Evolutionary conservation across 2,329 filamentous ascomycete species (phyloP), one percentile per base, ranked within the genome.

Genomic region (Fusarium solani-melongenae): DNA sequence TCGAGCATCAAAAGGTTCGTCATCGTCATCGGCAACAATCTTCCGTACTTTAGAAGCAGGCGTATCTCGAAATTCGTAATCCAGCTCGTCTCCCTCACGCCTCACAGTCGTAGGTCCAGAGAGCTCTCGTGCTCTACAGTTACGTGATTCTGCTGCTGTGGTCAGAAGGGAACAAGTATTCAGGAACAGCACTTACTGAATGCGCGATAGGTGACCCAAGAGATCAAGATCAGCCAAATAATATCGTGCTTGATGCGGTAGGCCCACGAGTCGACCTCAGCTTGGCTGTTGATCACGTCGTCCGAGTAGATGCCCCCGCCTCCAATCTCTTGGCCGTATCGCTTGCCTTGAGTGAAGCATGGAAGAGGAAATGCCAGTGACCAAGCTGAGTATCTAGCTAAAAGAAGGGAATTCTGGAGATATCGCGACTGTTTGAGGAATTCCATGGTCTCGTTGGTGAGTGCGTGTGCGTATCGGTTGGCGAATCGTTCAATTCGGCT

Each of bases 261-360:
- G 3, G 38, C 38, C n/a, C 56, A 8, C 33, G 29, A 38, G 46
- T 65, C 49, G 24, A 68, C 56, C n/a, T 65, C 62, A 5, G 66
- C 66, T 20, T 68, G 61, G 17, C 62, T 56, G 14, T 69, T 69
- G 39, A 65, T 17, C 7, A 53, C 38, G 5, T 69, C 62, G 22
- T 57, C 27, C 3, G 34, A 10, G 57, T 69, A 61, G 12, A 66
- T 17, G 10, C 29, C 59, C 15, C n/a, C 46, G 2, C 29, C 49
- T 34, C 31, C 20, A 1, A 27, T 33, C 29, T 33, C 24, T 15
- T 39, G 27, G 2, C 22, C 22, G 22, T 51, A 36, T 29, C 15
- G 31, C 36, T n/a, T 10, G 29, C 41, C 12, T 4, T 33, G n/a
- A 14, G n/a, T 15, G 22, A 38, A 55, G 31, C 14, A 36, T 0